These are phyloP conservation scores for Fomitopsis schrenkii DNA, from an alignment of 1,284 basidiomycete species.

Conservation along the genomic window DNA sequence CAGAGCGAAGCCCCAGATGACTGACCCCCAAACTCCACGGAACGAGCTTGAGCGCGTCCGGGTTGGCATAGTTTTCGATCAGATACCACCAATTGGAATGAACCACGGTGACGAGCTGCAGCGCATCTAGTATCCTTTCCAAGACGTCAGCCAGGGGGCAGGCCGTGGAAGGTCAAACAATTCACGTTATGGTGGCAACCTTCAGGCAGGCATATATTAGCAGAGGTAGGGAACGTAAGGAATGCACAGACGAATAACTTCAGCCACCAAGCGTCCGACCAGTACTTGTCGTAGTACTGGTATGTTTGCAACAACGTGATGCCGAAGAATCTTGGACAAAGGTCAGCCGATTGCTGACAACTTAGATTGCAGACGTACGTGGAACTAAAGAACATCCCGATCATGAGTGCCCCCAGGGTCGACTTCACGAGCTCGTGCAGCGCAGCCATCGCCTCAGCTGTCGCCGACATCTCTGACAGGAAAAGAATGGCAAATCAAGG, in stretches of 20 bases:
- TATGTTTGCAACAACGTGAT: constrained; percentile 5
- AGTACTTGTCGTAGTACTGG: constrained; percentile 6
- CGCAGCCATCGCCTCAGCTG: not conserved
- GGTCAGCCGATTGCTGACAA: not conserved
- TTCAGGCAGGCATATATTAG: not conserved
- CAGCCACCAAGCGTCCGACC: not conserved
- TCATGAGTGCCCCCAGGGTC: not conserved
- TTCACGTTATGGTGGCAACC: not conserved
- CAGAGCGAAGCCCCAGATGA: not conserved
- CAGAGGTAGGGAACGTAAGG: not conserved
- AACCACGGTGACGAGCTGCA: constrained; percentile 4
- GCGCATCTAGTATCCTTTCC: not conserved
- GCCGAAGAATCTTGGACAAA: not conserved
- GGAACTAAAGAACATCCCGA: not conserved
- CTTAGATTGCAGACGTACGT: not conserved
- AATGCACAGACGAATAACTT: constrained; percentile 2
- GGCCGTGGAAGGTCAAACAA: not conserved
- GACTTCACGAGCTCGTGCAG: not conserved
- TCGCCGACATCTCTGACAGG: too few species aligned
- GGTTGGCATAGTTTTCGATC: constrained; percentile 1
- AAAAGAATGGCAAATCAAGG: too few species aligned
- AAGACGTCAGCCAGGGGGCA: not conserved
- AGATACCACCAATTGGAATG: constrained; percentile 8
- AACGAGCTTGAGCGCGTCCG: not conserved
- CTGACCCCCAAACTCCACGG: not conserved